These are phyloP conservation scores for Epichloe gansuensis DNA, from an alignment of 2,329 filamentous ascomycete genomes.

Conservation along the genomic window DNA sequence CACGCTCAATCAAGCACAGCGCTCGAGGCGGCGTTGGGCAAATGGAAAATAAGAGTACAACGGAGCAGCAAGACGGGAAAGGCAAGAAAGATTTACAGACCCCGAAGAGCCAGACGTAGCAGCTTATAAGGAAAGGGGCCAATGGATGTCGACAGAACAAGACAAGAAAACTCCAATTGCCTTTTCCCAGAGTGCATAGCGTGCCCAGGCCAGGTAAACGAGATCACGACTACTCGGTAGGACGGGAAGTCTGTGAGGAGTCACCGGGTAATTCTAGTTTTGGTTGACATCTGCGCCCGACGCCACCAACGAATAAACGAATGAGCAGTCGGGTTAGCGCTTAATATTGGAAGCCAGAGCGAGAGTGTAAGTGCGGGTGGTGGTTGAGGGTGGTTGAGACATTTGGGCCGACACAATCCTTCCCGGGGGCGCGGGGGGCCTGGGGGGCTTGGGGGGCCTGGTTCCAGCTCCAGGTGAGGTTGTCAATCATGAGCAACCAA, in stretches of 20 bases:
- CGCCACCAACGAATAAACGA: slow-evolving; percentile 1
- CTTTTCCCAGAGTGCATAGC: neutral
- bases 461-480: too few relatives aligned
- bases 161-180: neutral
- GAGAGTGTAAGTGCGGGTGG: neutral
- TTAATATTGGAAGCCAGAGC: neutral
- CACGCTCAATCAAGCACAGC: neutral
- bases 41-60: too few relatives aligned
- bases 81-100: neutral
- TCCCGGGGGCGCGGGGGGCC: neutral
- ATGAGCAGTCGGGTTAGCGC: neutral
- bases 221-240: neutral
- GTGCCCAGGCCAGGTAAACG: neutral
- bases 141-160: neutral
- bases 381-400: neutral
- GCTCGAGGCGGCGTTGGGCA: neutral
- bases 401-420: neutral
- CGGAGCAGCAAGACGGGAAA: neutral
- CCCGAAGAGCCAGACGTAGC: neutral
- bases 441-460: too few relatives aligned
- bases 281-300: neutral
- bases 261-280: slow-evolving; percentile 4
- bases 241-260: slow-evolving; percentile 2
- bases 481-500: too few relatives aligned
- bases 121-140: neutral